Conservation (phyloP, 2,329 filamentous ascomycete species). For the Aspergillus ochraceoroseus region DNA sequence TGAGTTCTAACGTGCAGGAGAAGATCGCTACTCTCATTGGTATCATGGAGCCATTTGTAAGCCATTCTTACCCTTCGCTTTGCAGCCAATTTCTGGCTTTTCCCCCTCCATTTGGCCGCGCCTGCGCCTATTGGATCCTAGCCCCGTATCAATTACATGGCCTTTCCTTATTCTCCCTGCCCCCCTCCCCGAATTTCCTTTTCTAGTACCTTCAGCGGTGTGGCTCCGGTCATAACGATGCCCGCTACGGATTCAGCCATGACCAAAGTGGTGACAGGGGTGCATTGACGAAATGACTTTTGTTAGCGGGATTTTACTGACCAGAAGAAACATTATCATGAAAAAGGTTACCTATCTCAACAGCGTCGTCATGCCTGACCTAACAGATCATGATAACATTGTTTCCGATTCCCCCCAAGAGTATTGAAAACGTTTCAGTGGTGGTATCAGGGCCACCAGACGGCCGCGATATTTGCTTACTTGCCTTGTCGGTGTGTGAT, state of each 20-base stretch:
- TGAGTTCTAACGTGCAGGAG: conserved; percentile 58
- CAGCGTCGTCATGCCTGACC: conserved; percentile 68
- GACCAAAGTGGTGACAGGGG: conserved; percentile 11
- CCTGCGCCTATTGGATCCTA: conserved; percentile 26
- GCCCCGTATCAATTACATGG: conserved; percentile 19
- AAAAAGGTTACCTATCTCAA: conserved; percentile 66
- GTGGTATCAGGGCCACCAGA: not conserved
- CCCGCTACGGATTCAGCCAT: conserved; percentile 16
- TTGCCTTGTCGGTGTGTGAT: conserved; percentile 10
- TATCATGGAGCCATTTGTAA: conserved; percentile 73
- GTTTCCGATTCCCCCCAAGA: conserved; percentile 25
- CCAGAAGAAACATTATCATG: conserved; percentile 21
- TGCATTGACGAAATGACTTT: conserved; percentile 3
- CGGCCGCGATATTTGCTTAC: conserved; percentile 3
- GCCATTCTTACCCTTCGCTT: conserved; percentile 49
- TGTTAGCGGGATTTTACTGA: conserved; percentile 22
- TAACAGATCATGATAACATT: conserved; percentile 43
- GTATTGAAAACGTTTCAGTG: conserved; percentile 3
- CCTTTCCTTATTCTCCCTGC: conserved; percentile 13
- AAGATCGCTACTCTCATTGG: conserved; percentile 61
- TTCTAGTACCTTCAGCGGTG: conserved; percentile 21
- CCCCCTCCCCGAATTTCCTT: conserved; percentile 15
- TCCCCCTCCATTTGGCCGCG: conserved; percentile 20
- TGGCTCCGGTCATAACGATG: conserved; percentile 18
- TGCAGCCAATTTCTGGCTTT: conserved; percentile 23